Percentiles rank a stretch among this genome's conserved stretches.
Conservation (phyloP, 2,329 filamentous ascomycete genomes). For the Pestalotiopsis sp. region DNA sequence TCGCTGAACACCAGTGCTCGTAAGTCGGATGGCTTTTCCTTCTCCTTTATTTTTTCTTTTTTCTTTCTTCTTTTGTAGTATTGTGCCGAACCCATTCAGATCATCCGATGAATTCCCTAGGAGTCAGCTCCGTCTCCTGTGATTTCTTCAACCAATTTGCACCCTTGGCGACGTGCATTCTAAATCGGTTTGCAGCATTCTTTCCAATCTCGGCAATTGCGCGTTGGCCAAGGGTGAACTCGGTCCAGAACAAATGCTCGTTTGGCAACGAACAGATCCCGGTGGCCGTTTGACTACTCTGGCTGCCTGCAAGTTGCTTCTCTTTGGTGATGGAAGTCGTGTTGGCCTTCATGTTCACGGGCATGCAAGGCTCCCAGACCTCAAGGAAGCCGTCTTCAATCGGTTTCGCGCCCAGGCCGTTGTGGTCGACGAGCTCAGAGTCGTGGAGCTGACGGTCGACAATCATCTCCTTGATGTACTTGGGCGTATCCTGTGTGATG, state of each 20-base stretch:
- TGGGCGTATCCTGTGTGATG: conserved; percentile 43
- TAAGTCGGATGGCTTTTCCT: background rate
- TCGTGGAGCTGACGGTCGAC: conserved; percentile 51
- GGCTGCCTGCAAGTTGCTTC: conserved; percentile 19
- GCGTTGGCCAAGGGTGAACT: conserved; percentile 45
- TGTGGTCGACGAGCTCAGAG: conserved; percentile 43
- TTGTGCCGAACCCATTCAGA: background rate
- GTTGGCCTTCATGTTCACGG: conserved; percentile 15
- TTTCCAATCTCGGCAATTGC: conserved; percentile 38
- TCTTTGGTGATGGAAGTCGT: conserved; percentile 14
- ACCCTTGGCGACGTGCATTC: conserved; percentile 21
- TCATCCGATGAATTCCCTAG: background rate
- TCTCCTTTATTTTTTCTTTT: background rate
- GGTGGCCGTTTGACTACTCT: conserved; percentile 8
- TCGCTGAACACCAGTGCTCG: background rate
- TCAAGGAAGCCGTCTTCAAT: conserved; percentile 41
- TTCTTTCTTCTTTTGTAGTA: background rate
- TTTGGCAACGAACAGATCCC: conserved; percentile 46
- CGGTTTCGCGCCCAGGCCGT: conserved; percentile 43
- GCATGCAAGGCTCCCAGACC: conserved; percentile 46
- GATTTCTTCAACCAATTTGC: conserved; percentile 22
- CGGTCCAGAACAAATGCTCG: conserved; percentile 55
- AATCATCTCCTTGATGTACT: conserved; percentile 46
- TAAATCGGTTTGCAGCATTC: conserved; percentile 26
- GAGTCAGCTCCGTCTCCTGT: conserved; percentile 1